Evolutionary conservation across 2,329 filamentous ascomycete genomes (phyloP), one percentile per base, ranked within the genome.

Genomic region (Aspergillus sclerotialis): DNA sequence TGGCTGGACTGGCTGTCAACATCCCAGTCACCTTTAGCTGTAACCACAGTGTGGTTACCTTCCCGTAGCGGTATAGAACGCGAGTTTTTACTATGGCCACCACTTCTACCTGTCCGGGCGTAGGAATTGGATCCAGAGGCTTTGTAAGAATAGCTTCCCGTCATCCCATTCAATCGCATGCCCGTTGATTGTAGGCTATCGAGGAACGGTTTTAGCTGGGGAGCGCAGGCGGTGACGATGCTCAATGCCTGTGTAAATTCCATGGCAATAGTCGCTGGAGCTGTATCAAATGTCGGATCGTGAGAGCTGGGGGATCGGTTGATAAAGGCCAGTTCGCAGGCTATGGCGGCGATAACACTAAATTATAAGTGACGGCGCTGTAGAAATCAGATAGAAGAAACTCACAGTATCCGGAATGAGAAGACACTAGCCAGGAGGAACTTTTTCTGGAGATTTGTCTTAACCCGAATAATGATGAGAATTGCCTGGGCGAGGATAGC

Each of bases 191-290:
- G 51, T 5, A 58, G 43, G 8, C 43, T 50, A 12, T 53, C 48
- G 13, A 57, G 37, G 35, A 58, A 53, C 0, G 49, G 51, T 15
- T 56, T 57, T 38, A 58, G 51, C 28, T 55, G 52, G 3, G 54
- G 51, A 5, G 52, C 40, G 17, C 54, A 56, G 3, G 53, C 43
- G 5, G 51, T 54, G 13, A 56, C 38, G 7, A 57, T 54, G 33
- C 51, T 55, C 13, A 56, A 27, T 9, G 32, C 36, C 35, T 51
- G 49, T 4, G 43, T 32, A 25, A 48, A 32, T 28, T 50, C 42
- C 1, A 44, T 44, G 1, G 39, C 37, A n/a, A 55, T 27, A 1
- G 34, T 14, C 11, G 45, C 40, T 1, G 43, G 28, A 52, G 48
- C 53, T 4, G 40, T 39, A 25, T 53, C 38, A 25, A 36, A 48